Evolutionary conservation across 768 basidiomycete genomes (phyloP).

Genomic region (Mycena kentingensis): DNA sequence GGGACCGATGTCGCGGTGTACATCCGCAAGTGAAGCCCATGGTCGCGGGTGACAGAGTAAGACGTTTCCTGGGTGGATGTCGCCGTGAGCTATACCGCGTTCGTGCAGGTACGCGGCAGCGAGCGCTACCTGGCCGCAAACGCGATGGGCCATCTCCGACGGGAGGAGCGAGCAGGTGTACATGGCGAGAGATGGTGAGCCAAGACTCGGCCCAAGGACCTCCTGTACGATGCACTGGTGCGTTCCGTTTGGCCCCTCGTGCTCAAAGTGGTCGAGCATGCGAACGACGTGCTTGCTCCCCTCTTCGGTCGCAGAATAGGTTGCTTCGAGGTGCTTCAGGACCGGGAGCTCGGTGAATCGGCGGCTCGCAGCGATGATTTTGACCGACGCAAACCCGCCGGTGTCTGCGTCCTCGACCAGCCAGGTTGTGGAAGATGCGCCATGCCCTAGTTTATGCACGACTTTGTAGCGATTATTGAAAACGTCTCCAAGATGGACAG

Average conservation of each 20-base stretch:
- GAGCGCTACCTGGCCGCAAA: no score
- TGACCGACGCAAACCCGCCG: conserved; percentile 49
- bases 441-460: conserved; percentile 52
- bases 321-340: not conserved
- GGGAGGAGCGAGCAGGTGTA: no score
- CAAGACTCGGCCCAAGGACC: conserved; percentile 19
- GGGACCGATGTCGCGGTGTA: no score
- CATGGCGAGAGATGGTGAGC: no score
- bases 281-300: not conserved
- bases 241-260: conserved; percentile 20
- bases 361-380: conserved; percentile 41
- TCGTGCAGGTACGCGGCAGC: no score
- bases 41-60: no score
- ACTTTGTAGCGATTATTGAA: conserved; percentile 46
- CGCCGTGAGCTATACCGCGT: no score
- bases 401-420: conserved; percentile 38
- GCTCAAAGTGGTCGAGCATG: conserved; percentile 15
- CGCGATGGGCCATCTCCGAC: no score
- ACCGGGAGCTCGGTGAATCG: not conserved
- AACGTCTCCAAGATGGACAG: conserved; percentile 44
- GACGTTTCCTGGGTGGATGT: no score
- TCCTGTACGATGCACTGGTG: conserved; percentile 20
- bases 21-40: no score
- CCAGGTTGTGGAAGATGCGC: conserved; percentile 44
- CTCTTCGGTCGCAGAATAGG: not conserved